These are phyloP conservation scores for Cladorrhinum samala DNA, from an alignment of 495 filamentous ascomycete genomes.

Conservation along the genomic window DNA sequence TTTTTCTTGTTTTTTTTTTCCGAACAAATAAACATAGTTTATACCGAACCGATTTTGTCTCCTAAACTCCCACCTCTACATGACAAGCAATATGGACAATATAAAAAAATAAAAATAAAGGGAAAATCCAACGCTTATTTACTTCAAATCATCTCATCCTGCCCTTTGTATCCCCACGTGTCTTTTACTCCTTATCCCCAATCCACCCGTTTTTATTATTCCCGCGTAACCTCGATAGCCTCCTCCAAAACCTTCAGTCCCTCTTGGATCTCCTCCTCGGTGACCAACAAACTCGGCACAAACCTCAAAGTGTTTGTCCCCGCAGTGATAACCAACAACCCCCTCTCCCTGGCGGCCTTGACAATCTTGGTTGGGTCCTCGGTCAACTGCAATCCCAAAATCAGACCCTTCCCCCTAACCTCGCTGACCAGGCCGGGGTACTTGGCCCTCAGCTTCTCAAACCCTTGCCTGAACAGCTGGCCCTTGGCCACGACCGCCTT, in stretches of 20 bases:
- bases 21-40: too few relatives aligned
- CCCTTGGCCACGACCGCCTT: conserved; percentile 58
- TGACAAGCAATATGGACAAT: not conserved
- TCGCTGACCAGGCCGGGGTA: conserved; percentile 71
- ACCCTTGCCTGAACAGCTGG: conserved; percentile 55
- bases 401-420: conserved; percentile 74
- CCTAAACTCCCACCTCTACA: too few relatives aligned
- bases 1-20: too few relatives aligned
- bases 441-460: conserved; percentile 54
- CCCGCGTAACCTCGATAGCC: conserved; percentile 50
- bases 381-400: conserved; percentile 76
- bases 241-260: conserved; percentile 71
- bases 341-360: conserved; percentile 79
- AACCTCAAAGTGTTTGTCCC: conserved; percentile 85
- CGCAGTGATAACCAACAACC: conserved; percentile 83
- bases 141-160: too few relatives aligned
- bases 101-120: not conserved
- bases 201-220: not conserved
- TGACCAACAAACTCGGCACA: conserved; percentile 75
- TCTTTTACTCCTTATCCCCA: too few relatives aligned
- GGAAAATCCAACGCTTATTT: too few relatives aligned
- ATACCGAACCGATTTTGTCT: too few relatives aligned
- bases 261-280: conserved; percentile 65
- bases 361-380: conserved; percentile 65
- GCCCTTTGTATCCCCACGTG: too few relatives aligned